phyloP scores from a whole-genome alignment of 2,329 filamentous ascomycete species.

The Fusarium xylarioides region DNA sequence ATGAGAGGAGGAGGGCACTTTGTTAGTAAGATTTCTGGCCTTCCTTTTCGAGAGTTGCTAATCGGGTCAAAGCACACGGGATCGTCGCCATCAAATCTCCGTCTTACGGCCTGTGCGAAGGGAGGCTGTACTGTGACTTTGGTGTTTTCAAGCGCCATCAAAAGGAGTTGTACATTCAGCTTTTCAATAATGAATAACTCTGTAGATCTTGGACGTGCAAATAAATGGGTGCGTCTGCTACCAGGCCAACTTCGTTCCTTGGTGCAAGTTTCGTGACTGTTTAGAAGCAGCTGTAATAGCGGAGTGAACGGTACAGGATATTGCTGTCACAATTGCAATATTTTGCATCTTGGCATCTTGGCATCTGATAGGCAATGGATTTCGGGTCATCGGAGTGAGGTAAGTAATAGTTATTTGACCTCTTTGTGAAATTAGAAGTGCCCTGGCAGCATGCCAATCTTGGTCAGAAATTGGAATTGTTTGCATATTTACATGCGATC shows the following conservation, averaged over 20 bases:
- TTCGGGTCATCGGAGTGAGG: not conserved
- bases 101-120: not conserved
- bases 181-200: no score
- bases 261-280: not conserved
- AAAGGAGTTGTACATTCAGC: not conserved
- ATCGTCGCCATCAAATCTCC: not conserved
- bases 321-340: no score
- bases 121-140: not conserved
- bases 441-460: no score
- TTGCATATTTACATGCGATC: no score
- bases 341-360: not conserved
- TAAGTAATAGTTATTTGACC: no score
- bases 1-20: rapidly evolving
- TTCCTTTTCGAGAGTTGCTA: not conserved
- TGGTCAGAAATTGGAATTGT: no score
- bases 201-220: no score
- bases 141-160: rapidly evolving
- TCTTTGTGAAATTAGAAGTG: no score
- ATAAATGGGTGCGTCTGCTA: no score
- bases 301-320: no score
- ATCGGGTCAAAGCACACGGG: not conserved
- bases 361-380: not conserved
- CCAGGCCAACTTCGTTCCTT: no score
- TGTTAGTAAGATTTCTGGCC: not conserved
- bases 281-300: not conserved